Conservation (phyloP, 805 yeast genomes). For the Nematodospora valgi region DNA sequence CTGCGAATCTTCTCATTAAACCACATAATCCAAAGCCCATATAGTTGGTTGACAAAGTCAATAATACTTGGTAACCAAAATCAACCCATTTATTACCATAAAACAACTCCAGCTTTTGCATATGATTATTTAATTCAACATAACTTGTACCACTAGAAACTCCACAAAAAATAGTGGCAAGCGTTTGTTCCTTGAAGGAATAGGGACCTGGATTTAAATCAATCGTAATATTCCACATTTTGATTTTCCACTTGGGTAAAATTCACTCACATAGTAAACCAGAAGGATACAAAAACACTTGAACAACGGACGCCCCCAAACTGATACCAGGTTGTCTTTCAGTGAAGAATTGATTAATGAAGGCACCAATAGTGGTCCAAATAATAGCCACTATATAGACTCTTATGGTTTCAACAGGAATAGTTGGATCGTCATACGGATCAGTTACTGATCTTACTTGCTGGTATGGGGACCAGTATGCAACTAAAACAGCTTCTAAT, state of each 20-base stretch:
- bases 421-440: conserved; percentile 33
- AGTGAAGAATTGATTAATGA: conserved; percentile 53
- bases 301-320: conserved; percentile 39
- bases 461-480: conserved; percentile 29
- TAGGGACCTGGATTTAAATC: conserved; percentile 51
- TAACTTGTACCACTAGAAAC: conserved; percentile 20
- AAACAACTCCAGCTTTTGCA: conserved; percentile 18
- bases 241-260: conserved; percentile 33
- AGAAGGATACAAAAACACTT: conserved; percentile 43
- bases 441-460: conserved; percentile 30
- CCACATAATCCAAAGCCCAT: conserved; percentile 31
- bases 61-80: conserved; percentile 22
- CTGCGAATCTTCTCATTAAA: conserved; percentile 21
- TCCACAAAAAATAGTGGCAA: conserved; percentile 47
- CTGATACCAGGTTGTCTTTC: conserved; percentile 50
- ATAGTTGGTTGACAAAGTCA: conserved; percentile 20
- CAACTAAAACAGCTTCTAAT: conserved; percentile 41
- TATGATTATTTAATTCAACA: conserved; percentile 28
- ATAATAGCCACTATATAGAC: conserved; percentile 51
- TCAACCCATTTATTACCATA: conserved; percentile 24
- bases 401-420: conserved; percentile 37
- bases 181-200: conserved; percentile 63
- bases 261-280: conserved; percentile 32
- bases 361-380: conserved; percentile 50
- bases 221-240: conserved; percentile 23